phyloP scores from a whole-genome alignment of 1,139 yeast genomes.

The Debaryomyces subglobosus region DNA sequence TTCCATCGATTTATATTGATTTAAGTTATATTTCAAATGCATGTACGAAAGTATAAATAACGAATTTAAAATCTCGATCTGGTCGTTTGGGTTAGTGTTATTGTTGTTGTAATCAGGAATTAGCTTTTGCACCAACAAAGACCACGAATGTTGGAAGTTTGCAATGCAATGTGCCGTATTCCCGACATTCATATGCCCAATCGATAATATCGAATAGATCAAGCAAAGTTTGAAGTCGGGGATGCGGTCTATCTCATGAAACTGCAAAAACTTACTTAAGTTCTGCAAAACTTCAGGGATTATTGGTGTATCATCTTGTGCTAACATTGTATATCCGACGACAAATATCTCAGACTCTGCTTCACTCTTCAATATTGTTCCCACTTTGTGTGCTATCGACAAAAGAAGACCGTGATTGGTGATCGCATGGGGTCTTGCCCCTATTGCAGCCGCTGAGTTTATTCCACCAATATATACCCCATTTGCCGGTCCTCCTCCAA shows the following conservation, averaged over 20 bases:
- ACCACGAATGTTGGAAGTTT: slow-evolving; percentile 48
- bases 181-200: slow-evolving; percentile 26
- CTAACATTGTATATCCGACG: slow-evolving; percentile 33
- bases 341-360: slow-evolving; percentile 21
- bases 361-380: neutral
- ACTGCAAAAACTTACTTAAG: slow-evolving; percentile 8
- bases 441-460: neutral
- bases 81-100: slow-evolving; percentile 36
- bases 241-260: slow-evolving; percentile 17
- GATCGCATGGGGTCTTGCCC: neutral
- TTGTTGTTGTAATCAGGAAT: slow-evolving; percentile 47
- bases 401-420: slow-evolving; percentile 8
- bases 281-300: slow-evolving; percentile 3
- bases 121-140: slow-evolving; percentile 42
- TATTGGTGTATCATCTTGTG: slow-evolving; percentile 2
- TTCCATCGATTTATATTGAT: slow-evolving; percentile 16
- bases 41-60: slow-evolving; percentile 36
- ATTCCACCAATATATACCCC: neutral
- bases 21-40: slow-evolving; percentile 32
- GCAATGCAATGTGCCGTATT: slow-evolving; percentile 28
- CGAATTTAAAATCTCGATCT: slow-evolving; percentile 41
- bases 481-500: neutral
- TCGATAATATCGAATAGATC: slow-evolving; percentile 29
- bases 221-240: slow-evolving; percentile 31
- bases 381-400: slow-evolving; percentile 5